Percentiles rank a stretch among this genome's conserved stretches.
These are phyloP conservation scores for sweet orange (Citrus sinensis) DNA, from an alignment of 345 rosid genomes.

Conservation along the genomic window DVS_A1.0 CM039163.1:7913001-7913500, in stretches of 20 bases:
- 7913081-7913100: background rate
- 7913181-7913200: conserved; percentile 4
- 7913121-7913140: conserved; percentile 21
- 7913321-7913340: background rate
- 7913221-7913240: conserved; percentile 16
- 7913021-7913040: conserved; percentile 27
- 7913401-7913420: conserved; percentile 10
- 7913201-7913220: conserved; percentile 6
- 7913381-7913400: conserved; percentile 2
- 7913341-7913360: background rate
- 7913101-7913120: conserved; percentile 31
- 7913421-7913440: background rate
- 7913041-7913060: conserved; percentile 13
- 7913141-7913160: conserved; percentile 24
- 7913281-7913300: background rate
- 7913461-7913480: background rate
- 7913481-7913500: background rate
- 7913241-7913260: conserved; percentile 8
- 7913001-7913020: conserved; percentile 1
- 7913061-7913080: conserved; percentile 20
- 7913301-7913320: background rate
- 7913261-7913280: conserved; percentile 20
- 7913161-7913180: conserved; percentile 21
- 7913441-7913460: conserved; percentile 7
- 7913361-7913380: conserved; percentile 16